Conservation (phyloP, 805 yeast species). For the Candida koratica region DNA sequence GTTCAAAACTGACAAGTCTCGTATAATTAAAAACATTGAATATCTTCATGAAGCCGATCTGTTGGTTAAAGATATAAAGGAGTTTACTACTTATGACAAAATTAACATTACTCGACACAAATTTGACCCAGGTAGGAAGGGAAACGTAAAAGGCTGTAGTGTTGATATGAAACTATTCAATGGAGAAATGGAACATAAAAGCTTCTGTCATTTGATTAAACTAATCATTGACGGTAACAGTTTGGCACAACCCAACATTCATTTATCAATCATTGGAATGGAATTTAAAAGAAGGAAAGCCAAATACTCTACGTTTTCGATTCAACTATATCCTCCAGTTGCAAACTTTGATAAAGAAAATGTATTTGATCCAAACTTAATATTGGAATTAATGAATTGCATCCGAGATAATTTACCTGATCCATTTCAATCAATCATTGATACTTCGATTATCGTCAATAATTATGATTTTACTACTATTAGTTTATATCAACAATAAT, state of each 20-base stretch:
- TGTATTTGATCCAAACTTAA: constrained; percentile 7
- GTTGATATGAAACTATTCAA: constrained; percentile 17
- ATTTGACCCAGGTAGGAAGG: constrained; percentile 14
- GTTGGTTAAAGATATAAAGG: neutral
- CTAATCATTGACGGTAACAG: constrained; percentile 12
- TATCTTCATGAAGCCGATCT: neutral
- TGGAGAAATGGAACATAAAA: constrained; percentile 10
- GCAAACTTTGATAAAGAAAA: constrained; percentile 7
- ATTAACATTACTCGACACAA: constrained; percentile 17
- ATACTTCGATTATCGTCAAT: constrained; percentile 7
- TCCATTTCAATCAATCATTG: neutral
- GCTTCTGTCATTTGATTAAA: constrained; percentile 11
- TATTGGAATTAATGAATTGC: constrained; percentile 4
- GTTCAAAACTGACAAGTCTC: neutral
- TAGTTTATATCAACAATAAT: neutral
- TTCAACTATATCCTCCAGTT: constrained; percentile 18
- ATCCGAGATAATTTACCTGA: constrained; percentile 4
- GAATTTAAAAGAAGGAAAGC: constrained; percentile 10
- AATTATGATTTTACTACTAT: constrained; percentile 6
- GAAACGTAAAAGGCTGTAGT: constrained; percentile 15
- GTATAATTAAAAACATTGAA: neutral
- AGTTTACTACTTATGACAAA: constrained; percentile 8
- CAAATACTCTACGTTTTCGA: constrained; percentile 15
- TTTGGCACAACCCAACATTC: constrained; percentile 8
- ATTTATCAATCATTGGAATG: constrained; percentile 16